Evolutionary conservation across 1,284 basidiomycete species (phyloP).

Genomic region (Afroboletus lepidellus): DNA sequence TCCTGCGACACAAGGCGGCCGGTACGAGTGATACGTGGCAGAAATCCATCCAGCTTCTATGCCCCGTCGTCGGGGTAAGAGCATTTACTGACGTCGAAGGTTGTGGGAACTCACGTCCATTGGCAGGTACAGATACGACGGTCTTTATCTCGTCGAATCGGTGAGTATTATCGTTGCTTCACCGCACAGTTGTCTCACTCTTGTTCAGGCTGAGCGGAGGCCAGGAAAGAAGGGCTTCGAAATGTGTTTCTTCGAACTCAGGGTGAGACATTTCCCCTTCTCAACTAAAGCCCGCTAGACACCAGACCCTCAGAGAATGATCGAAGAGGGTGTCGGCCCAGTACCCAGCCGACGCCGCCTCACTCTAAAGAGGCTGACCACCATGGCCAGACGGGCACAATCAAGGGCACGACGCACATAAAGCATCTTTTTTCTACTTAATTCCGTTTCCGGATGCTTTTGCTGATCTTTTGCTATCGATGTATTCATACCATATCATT

Average conservation of each 20-base stretch:
- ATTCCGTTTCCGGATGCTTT: neutral
- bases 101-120: neutral
- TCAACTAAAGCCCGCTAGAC: neutral
- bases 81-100: no score
- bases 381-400: slow-evolving; percentile 10
- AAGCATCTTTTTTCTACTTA: neutral
- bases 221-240: slow-evolving; percentile 18
- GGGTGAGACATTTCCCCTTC: slow-evolving; percentile 12
- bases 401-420: neutral
- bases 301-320: slow-evolving; percentile 18
- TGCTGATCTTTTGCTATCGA: slow-evolving; percentile 10
- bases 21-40: slow-evolving; percentile 43
- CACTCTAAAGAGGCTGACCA: slow-evolving; percentile 1
- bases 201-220: slow-evolving; percentile 16
- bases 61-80: slow-evolving; percentile 37
- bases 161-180: neutral
- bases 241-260: slow-evolving; percentile 34
- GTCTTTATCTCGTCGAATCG: neutral
- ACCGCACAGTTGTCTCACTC: slow-evolving; percentile 1
- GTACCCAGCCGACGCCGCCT: slow-evolving; percentile 29
- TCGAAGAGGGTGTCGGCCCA: slow-evolving; percentile 17
- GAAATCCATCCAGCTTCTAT: slow-evolving; percentile 23
- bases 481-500: neutral
- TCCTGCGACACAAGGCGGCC: slow-evolving; percentile 36
- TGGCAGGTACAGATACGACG: slow-evolving; percentile 28